phyloP scores from a whole-genome alignment of 2,329 filamentous ascomycete species.

The Pestalotiopsis fici region DNA sequence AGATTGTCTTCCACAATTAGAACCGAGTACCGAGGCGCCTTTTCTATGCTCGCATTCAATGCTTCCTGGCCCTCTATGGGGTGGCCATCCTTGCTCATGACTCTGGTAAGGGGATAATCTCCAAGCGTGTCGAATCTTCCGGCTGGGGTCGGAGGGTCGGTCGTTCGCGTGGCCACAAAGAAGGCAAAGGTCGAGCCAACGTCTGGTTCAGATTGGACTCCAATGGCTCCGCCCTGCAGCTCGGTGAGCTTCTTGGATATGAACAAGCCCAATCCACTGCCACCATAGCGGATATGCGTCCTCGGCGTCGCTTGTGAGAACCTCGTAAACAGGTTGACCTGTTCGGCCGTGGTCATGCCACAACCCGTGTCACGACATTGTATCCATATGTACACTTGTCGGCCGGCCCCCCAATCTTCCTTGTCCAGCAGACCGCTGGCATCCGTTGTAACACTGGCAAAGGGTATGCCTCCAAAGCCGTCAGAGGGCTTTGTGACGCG shows the following conservation, averaged over 20 bases:
- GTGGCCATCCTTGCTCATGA: conserved; percentile 25
- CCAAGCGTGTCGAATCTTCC: background rate
- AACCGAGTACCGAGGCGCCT: conserved; percentile 9
- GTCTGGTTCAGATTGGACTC: conserved; percentile 66
- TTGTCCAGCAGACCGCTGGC: conserved; percentile 49
- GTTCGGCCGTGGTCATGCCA: conserved; percentile 64
- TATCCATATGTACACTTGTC: conserved; percentile 71
- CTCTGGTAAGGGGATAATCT: conserved; percentile 23
- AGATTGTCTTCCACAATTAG: conserved; percentile 67
- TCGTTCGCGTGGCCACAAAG: conserved; percentile 66
- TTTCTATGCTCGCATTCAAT: background rate
- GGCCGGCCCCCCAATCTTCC: conserved; percentile 70
- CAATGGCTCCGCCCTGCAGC: conserved; percentile 76
- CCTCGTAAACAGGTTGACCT: conserved; percentile 66
- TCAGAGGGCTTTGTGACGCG: conserved; percentile 51
- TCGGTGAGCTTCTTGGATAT: conserved; percentile 77
- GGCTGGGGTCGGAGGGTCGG: conserved; percentile 25
- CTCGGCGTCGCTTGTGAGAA: conserved; percentile 69
- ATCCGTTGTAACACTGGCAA: conserved; percentile 42
- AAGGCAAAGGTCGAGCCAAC: conserved; percentile 76
- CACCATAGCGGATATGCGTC: conserved; percentile 74
- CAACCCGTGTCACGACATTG: conserved; percentile 72
- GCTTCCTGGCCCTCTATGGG: background rate
- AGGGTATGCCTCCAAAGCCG: conserved; percentile 42
- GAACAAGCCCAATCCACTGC: conserved; percentile 71